Base-by-base conservation (phyloP, 257 asterid species). In the Nicotiana sylvestris region DNA sequence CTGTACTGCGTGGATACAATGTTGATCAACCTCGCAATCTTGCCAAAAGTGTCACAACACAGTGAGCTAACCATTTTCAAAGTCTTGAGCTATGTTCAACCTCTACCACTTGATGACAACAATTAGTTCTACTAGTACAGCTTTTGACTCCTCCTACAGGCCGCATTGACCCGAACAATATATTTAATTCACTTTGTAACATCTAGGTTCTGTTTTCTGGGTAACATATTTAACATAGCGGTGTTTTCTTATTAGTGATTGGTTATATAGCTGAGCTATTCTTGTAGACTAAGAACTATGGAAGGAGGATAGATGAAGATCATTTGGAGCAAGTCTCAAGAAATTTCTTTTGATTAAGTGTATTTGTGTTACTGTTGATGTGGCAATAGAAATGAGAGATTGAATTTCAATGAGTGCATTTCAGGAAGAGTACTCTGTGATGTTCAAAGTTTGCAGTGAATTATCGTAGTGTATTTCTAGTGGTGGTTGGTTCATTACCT, bases 11-110 rank as follows among this genome's bases (percentile, higher is more conserved):
- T 25, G 99, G 99, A 81, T 89, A 89, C 91, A 92, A 96, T 21
- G 99, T 96, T 21, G 99, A 96, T 82, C 99, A 96, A 88, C 99
- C 99, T 10, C 97, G 99, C 76, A 96, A 96, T 91, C 99, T 96
- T 83, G 99, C 99, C 13, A 96, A 96, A 87, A 96, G 99, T 77
- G 99, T 96, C 83, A 96, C 99, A 56, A 96, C 99, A 12, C 96
- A 96, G 83, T 96, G 90, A 91, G 83, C 43, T 25, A 58, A 62
- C 77, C 51, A 30, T 35, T 77, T 55, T 55, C 55, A 3, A 21
- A 49, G 62, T 74, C 62, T 74, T 74, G 25, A 0, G 25, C 79
- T 16, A 33, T 33, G 12, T 49, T 27, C 79, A 49, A 46, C 62
- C 43, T 49, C 62, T 74, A 13, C 62, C 79, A 49, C 62, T 74